A percentile compares a stretch with the other conserved stretches of the same genome.
These are phyloP conservation scores for Calycina herbarum DNA, from an alignment of 2,329 filamentous ascomycete genomes.

Conservation along the genomic window DNA sequence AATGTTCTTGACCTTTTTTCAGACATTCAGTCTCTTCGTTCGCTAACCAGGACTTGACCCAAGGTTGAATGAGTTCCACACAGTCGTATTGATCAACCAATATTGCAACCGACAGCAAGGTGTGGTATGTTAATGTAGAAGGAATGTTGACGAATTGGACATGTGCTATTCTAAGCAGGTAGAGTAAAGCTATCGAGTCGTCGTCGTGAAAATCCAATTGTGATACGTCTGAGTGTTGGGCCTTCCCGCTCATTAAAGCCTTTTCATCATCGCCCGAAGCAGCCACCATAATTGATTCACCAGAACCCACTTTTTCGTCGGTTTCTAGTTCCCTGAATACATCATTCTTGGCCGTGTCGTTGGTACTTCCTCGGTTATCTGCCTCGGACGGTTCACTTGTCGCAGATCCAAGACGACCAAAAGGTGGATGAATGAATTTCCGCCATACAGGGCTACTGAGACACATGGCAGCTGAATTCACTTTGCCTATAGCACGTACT, in stretches of 20 bases:
- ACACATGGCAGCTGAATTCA: slow-evolving; percentile 12
- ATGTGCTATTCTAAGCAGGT: slow-evolving; percentile 1
- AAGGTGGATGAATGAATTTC: slow-evolving; percentile 9
- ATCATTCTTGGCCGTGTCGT: too few species aligned
- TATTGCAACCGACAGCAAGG: background rate
- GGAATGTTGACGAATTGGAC: background rate
- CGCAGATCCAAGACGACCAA: background rate
- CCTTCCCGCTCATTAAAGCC: too few species aligned
- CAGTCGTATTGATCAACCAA: slow-evolving; percentile 1
- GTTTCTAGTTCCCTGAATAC: too few species aligned
- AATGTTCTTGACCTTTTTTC: background rate
- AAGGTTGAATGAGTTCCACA: slow-evolving; percentile 2
- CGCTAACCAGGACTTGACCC: background rate
- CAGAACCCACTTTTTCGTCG: too few species aligned
- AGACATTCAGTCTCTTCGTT: background rate
- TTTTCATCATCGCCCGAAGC: background rate
- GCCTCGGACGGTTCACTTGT: background rate
- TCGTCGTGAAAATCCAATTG: slow-evolving; percentile 1
- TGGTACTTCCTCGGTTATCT: too few species aligned
- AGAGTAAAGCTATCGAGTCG: background rate
- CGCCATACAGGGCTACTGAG: slow-evolving; percentile 19
- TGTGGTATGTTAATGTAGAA: background rate
- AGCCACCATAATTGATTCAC: background rate
- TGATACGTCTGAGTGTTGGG: background rate
- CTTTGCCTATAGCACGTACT: slow-evolving; percentile 9